phyloP scores from a whole-genome alignment of 768 basidiomycete species.

The Russula sp. region DNA sequence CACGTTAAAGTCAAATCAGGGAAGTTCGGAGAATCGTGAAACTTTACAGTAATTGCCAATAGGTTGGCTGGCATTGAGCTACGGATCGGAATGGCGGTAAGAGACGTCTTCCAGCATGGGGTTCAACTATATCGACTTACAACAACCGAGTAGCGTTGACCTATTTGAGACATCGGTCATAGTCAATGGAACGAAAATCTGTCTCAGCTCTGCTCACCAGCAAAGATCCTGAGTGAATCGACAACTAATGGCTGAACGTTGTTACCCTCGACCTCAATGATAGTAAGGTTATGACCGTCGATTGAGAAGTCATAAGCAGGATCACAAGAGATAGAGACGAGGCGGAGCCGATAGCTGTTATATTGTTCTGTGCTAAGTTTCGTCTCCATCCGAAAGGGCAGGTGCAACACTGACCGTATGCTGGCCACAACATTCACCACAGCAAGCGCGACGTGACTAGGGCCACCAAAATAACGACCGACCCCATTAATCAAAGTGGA shows the following conservation, averaged over 20 bases:
- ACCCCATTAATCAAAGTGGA: conserved; percentile 49
- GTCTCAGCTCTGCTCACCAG: conserved; percentile 14
- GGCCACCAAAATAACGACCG: conserved; percentile 41
- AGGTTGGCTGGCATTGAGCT: conserved; percentile 23
- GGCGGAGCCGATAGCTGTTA: conserved; percentile 46
- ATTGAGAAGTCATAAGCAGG: conserved; percentile 28
- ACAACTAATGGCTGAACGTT: conserved; percentile 24
- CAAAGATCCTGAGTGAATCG: conserved; percentile 26
- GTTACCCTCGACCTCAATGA: conserved; percentile 30
- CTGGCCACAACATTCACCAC: conserved; percentile 40
- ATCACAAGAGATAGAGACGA: conserved; percentile 47
- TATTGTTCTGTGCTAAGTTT: conserved; percentile 17
- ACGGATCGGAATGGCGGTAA: background rate
- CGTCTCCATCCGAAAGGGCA: background rate
- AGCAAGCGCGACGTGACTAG: conserved; percentile 33
- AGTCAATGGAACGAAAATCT: background rate
- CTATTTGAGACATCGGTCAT: background rate
- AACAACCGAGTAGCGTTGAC: conserved; percentile 30
- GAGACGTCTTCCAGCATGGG: too few relatives aligned
- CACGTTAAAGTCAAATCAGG: background rate
- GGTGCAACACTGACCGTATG: conserved; percentile 16
- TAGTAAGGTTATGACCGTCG: conserved; percentile 27
- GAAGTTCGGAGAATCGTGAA: background rate
- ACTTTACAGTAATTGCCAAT: conserved; percentile 11
- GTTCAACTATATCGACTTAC: conserved; percentile 11